Evolutionary conservation across 495 filamentous ascomycete species (phyloP).

Genomic region (Aspergillus heteromorphus): DNA sequence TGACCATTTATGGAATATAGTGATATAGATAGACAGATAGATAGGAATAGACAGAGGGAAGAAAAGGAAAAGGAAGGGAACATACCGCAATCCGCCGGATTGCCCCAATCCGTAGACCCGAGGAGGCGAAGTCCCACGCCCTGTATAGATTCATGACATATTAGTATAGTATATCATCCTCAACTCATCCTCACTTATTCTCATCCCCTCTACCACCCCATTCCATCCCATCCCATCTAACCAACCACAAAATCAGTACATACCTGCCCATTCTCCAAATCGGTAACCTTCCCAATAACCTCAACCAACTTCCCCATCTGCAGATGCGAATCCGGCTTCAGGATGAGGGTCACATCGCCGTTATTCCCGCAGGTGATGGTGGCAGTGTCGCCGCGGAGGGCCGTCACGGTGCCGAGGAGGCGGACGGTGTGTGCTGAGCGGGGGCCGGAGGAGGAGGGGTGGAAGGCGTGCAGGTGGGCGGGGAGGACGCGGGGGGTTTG

Average conservation of each 20-base stretch:
- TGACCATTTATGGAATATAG: no score
- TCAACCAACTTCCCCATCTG: slow-evolving; percentile 75
- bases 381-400: slow-evolving; percentile 76
- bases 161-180: slow-evolving; percentile 2
- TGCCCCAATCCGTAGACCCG: slow-evolving; percentile 74
- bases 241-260: slow-evolving; percentile 2
- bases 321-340: slow-evolving; percentile 80
- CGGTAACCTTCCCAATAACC: slow-evolving; percentile 85
- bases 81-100: slow-evolving; percentile 34
- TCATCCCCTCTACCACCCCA: background rate
- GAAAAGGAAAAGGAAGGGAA: slow-evolving; percentile 6
- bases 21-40: background rate
- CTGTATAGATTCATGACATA: no score
- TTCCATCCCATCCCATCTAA: background rate
- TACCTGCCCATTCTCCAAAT: slow-evolving; percentile 40
- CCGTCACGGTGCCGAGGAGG: slow-evolving; percentile 76
- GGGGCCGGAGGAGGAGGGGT: slow-evolving; percentile 32
- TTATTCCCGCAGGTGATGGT: slow-evolving; percentile 61
- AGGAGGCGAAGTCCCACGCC: slow-evolving; percentile 74
- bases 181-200: background rate
- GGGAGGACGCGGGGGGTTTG: slow-evolving; percentile 69
- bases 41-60: background rate
- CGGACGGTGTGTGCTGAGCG: slow-evolving; percentile 63
- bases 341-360: slow-evolving; percentile 63
- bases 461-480: slow-evolving; percentile 60